Evolutionary conservation across 129 eudicot species (phyloP), one percentile per base, ranked within the genome.

Genomic region (Centella asiatica): DNA sequence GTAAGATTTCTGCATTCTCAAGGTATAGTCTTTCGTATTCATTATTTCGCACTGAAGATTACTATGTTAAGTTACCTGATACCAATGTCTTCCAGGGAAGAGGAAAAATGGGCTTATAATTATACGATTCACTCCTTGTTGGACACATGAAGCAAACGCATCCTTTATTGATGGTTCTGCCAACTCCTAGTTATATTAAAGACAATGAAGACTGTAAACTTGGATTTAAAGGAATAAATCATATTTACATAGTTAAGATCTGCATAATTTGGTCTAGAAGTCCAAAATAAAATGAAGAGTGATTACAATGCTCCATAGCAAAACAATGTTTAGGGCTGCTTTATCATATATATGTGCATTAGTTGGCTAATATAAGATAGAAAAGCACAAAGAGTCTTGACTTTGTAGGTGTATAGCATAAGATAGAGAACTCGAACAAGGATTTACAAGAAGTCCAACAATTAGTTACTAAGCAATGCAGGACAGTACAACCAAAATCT

Each of bases 11-110:
- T 57, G 15, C 34, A 32, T 23, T 32, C 18, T 56, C 22, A 29
- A 28, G 6, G n/a, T 26, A 26, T 45, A 6, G 22, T 8, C 45
- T 42, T 60, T 18, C 29, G 2, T 51, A 14, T 62, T 55, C 44
- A 60, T 42, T 52, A 65, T 20, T 26, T 19, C 50, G 57, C 54
- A 31, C 44, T 13, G 20, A 24, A 45, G 17, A 47, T 59, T 33
- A 36, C 9, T 20, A 28, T 55, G 19, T 22, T 44, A 20, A 68
- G 18, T 50, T 85, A 86, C 98, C 98, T 92, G 94, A 60, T 81
- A 75, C 98, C 98, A 92, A 50, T 92, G 98, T 69, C 96, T 74
- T 48, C 98, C 98, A 11, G 98, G 98, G 52, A 76, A 92, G 66
- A 92, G 79, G 78, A 92, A 92, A 76, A 92, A 92, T 6, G 98